Evolutionary conservation across 169 alveolate genomes (phyloP), one percentile per base, ranked within the genome.

Genomic region (Cryptosporidium ryanae): DNA sequence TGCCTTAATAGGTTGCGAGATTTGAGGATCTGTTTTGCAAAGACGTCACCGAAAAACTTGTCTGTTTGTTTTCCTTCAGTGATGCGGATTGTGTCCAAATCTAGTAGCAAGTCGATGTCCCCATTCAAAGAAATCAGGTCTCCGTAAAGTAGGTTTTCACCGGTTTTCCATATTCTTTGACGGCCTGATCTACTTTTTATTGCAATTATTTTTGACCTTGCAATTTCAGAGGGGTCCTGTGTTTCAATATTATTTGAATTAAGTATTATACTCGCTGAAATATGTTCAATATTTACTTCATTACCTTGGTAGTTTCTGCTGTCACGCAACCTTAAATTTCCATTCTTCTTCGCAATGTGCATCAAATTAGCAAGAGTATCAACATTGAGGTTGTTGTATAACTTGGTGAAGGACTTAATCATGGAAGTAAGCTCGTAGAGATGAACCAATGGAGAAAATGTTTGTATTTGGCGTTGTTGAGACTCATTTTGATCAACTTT

Each of bases 181-280:
- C 87, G 68, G n/a, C 87, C 87, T 25, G 87, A 76, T 57, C 87
- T 54, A 17, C 71, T 76, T 25, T 76, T 76, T 17, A 76, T 76
- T 23, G 87, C 71, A 55, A 76, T 59, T 59, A 76, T 76, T 76
- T 76, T 67, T 44, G 87, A 76, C 29, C 87, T 76, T 44, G 87
- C 87, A 13, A 76, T 76, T 13, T 63, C 50, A 13, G 87, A 55
- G 13, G 87, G 87, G 18, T 76, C 71, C 43, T 76, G 87, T 7
- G 50, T 48, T 7, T 76, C 71, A n/a, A 76, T 57, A 34, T 76
- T 70, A 34, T 76, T 70, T 32, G 29, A 31, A 18, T 15, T 21
- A 12, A 27, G 15, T 15, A 43, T 13, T 13, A 2, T 6, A 38
- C 5, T 43, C n/a, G 7, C 31, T n/a, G 66, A 31, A 17, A 18